Base-by-base conservation (phyloP, 2,329 filamentous ascomycete genomes). In the Penicillium olsonii region DNA sequence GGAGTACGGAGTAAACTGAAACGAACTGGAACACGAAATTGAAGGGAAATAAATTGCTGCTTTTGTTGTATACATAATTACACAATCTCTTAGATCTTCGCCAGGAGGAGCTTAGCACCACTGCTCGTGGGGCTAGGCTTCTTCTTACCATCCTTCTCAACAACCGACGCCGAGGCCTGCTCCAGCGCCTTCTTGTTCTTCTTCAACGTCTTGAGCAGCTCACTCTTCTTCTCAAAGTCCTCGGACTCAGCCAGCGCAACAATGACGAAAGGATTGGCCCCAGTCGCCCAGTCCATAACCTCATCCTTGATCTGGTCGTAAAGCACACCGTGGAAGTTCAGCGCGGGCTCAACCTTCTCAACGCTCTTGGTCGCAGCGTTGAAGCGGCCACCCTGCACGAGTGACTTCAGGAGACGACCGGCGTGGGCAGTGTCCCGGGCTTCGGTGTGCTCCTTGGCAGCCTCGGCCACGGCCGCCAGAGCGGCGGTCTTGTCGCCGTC, bases 371-470 rank as follows among this genome's bases (percentile, higher is more conserved):
- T 79, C 37, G 79, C 79, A 53, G 84, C 83, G 71, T 97, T 90
- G 67, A 88, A 99, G 50, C 84, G 85, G 20, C 95, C 94, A 35
- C 94, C 94, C 46, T 90, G 87, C 19, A 96, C 91, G 7, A 99
- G 81, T 0, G 87, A 87, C 76, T 96, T 96, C 63, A 97, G 81
- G 85, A 96, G 87, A 51, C 90, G 87, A 14, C 89, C 90, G 34
- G 84, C 87, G 20, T 76, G 78, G 8, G 87, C 83, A 3, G 81
- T 79, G 42, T 81, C 75, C n/a, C 87, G 84, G 48, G 88, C 71
- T 46, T 76, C 68, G 7, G 67, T 61, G 37, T 70, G 65, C 20
- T 68, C 70, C 45, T 77, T 73, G 14, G 71, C 73, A 15, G 69
- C 68, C 12, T 72, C 67, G 0, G 82, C 83, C 14, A 87, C 74